Evolutionary conservation across 768 basidiomycete genomes (phyloP).

Genomic region (Pulveroboletus sp.): DNA sequence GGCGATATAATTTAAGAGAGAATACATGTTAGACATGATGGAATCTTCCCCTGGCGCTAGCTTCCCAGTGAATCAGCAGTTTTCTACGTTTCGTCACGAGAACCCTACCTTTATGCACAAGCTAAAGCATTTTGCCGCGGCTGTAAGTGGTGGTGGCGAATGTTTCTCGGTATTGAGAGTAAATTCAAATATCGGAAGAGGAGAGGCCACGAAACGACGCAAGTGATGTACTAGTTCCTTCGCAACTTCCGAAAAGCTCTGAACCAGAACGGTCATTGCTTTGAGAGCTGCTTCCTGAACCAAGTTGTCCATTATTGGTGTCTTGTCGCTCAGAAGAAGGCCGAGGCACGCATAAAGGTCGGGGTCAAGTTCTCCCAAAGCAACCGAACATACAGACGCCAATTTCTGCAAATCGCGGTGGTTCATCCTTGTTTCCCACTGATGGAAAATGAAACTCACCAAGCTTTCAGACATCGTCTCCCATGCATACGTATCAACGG

Average conservation of each 20-base stretch:
- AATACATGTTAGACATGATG: constrained; percentile 94
- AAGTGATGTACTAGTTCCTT: constrained; percentile 70
- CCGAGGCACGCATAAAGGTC: constrained; percentile 66
- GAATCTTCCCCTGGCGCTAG: constrained; percentile 83
- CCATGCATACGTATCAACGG: constrained; percentile 84
- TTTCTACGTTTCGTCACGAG: not conserved
- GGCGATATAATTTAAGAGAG: constrained; percentile 87
- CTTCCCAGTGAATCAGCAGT: constrained; percentile 34
- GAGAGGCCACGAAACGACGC: constrained; percentile 83
- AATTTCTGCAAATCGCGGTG: constrained; percentile 56
- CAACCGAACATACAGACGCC: constrained; percentile 75
- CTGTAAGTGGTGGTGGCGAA: constrained; percentile 71
- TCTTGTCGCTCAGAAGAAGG: constrained; percentile 72
- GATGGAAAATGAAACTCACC: constrained; percentile 39
- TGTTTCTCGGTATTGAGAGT: constrained; percentile 71
- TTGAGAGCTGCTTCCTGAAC: constrained; percentile 89
- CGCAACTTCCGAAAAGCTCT: constrained; percentile 82
- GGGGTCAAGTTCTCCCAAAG: constrained; percentile 60
- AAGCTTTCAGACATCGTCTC: constrained; percentile 90
- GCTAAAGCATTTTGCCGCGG: constrained; percentile 87
- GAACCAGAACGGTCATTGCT: constrained; percentile 76
- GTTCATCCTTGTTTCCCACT: not conserved
- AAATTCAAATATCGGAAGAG: constrained; percentile 83
- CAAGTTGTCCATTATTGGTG: constrained; percentile 76
- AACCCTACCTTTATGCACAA: constrained; percentile 72